Base-by-base conservation (phyloP, 306 rosid species). In the Malus sieversii region DNA sequence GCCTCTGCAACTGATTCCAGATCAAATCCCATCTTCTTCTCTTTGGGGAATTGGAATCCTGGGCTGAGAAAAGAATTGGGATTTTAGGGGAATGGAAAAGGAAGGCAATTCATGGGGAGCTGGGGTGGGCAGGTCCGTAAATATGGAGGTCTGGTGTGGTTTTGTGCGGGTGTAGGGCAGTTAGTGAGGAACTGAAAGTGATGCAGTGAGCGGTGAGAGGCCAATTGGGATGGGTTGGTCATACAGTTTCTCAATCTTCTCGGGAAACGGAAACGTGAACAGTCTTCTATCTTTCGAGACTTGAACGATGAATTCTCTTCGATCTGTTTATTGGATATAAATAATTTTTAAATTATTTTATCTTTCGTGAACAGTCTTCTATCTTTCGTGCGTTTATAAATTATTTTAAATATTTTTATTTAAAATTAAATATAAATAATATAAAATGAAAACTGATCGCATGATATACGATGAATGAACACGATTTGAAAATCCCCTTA, bases 1-100 rank as follows among this genome's bases (percentile, higher is more conserved):
- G 98, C 97, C 80, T 95, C 97, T 46, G 98, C 85, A 58, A 92
- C 66, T 3, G 97, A 90, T 77, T 90, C 98, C 77, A 90, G 68
- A 83, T 95, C 96, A 77, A 92, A 77, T 63, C 87, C 88, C 93
- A 92, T 92, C 75, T 25, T 7, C 57, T 23, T 48, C 40, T 22
- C 52, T 30, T 46, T 68, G 72, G 33, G 25, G 42, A 57, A 14
- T 73, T 4, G 59, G 69, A 69, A 40, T 10, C 60, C 62, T 66
- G 40, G 60, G 61, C 44, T 18, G 44, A 10, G 61, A 57, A 69
- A 44, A 82, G 71, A 80, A 82, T 10, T 58, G 78, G 77, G 78
- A 62, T 79, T 53, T 3, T 30, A 32, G 38, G 72, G 65, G 40
- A 71, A 66, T 57, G 77, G 77, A 67, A 27, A 55, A 72, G 44